Evolutionary conservation across 2,329 filamentous ascomycete species (phyloP), one percentile per base, ranked within the genome.

Genomic region (Arthrocladium fulminans): DNA sequence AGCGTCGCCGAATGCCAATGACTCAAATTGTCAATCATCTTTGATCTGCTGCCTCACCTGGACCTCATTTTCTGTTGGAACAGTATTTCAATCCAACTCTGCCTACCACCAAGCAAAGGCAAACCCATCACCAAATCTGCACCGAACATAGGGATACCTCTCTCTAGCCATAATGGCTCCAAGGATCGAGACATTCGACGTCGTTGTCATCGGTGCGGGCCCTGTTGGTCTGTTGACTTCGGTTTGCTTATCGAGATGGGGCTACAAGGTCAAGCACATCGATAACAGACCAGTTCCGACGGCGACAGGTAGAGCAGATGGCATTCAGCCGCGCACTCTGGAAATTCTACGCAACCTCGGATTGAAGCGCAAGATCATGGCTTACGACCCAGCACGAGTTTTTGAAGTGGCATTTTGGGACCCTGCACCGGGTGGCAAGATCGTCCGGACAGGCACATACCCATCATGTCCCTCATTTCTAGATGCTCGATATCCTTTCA

Each of bases 211-310:
- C 48, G 89, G 89, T 55, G 89, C 89, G 48, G 89, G 89, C 13
- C 89, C 89, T 3, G 88, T 89, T 34, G 89, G 89, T 48, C 77
- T 95, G 50, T 82, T 94, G 69, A 76, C 95, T 20, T 92, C 88
- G 7, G 88, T 88, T 24, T 90, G 86, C 63, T 77, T 96, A 53
- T 86, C 87, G 52, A 77, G 88, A 71, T 95, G 88, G 87, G 89
- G 89, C 17, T 96, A 95, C 74, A 88, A 81, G 65, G 87, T 96
- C 67, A 94, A 90, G 73, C 88, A 95, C 68, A 88, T 95, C 62
- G 89, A 95, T 69, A 94, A 94, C 68, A 78, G 88, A 51, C 74
- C 87, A 2, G 85, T 90, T 60, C 88, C 88, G 13, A 95, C 88
- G 10, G 72, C 80, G 2, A 94, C 88, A 17, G 88, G 88, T 46